Evolutionary conservation across 306 rosid species (phyloP).

Genomic region (Sphenostylis stenocarpa): DNA sequence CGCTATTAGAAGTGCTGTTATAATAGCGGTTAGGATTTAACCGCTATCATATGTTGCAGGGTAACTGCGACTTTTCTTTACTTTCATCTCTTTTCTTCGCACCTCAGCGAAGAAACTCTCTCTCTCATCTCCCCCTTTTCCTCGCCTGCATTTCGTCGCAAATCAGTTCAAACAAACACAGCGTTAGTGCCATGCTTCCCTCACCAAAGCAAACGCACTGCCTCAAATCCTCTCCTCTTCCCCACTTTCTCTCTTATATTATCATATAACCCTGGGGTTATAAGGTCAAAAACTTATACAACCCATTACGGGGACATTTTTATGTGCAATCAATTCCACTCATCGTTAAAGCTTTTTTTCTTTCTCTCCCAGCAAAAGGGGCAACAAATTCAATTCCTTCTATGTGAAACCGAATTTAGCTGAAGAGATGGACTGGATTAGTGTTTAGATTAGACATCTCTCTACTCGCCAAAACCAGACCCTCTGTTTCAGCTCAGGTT

Average conservation of each 20-base stretch:
- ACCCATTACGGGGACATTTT: conserved; percentile 33
- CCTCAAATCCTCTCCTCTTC: not conserved
- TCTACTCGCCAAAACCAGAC: not conserved
- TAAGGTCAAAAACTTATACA: not conserved
- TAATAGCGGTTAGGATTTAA: too few species aligned
- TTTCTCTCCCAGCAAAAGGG: not conserved
- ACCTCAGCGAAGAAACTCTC: too few species aligned
- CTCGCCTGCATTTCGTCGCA: too few species aligned
- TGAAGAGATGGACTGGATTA: conserved; percentile 20
- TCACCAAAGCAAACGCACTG: conserved; percentile 35
- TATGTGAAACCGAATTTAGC: conserved; percentile 25
- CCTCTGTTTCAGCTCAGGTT: conserved; percentile 9
- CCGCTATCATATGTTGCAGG: too few species aligned
- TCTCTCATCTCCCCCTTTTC: too few species aligned
- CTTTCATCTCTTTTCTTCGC: too few species aligned
- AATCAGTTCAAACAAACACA: too few species aligned
- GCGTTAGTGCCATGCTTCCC: conserved; percentile 8
- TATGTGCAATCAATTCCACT: conserved; percentile 34
- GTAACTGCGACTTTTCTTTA: too few species aligned
- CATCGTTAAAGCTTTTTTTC: not conserved
- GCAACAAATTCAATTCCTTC: not conserved
- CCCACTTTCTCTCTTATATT: conserved; percentile 30
- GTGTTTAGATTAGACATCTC: conserved; percentile 23
- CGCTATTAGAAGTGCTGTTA: too few species aligned
- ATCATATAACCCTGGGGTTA: not conserved